These are phyloP conservation scores for Colletotrichum gigasporum DNA, from an alignment of 2,329 filamentous ascomycete species.

Conservation along the genomic window DNA sequence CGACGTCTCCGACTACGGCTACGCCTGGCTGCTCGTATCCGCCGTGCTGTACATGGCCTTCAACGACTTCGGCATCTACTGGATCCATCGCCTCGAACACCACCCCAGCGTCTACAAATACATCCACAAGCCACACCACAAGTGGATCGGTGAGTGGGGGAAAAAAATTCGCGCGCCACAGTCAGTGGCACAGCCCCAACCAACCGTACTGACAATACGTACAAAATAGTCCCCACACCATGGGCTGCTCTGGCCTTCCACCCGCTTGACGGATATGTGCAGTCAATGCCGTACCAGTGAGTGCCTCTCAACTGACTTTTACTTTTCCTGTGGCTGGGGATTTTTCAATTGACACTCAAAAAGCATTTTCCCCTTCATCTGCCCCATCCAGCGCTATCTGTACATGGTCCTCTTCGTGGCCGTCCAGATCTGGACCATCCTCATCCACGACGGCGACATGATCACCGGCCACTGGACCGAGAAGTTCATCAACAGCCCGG, in stretches of 20 bases:
- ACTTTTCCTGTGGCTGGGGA: no score
- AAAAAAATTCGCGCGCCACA: neutral
- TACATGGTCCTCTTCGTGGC: conserved; percentile 54
- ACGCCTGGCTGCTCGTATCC: conserved; percentile 49
- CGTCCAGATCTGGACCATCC: conserved; percentile 59
- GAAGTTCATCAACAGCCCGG: conserved; percentile 57
- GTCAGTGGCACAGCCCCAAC: neutral
- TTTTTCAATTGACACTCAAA: no score
- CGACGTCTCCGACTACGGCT: conserved; percentile 48
- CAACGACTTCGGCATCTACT: conserved; percentile 57
- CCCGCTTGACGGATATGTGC: conserved; percentile 55
- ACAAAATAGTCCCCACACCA: conserved; percentile 55
- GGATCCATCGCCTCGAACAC: conserved; percentile 57
- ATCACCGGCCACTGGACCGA: conserved; percentile 56
- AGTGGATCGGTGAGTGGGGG: conserved; percentile 57
- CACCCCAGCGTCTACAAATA: conserved; percentile 57
- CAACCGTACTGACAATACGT: neutral
- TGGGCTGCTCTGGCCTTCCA: conserved; percentile 59
- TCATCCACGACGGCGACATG: conserved; percentile 61
- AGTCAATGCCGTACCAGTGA: conserved; percentile 57
- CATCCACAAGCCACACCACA: conserved; percentile 59
- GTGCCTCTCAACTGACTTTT: no score
- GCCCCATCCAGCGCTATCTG: conserved; percentile 55
- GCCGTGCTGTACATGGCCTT: conserved; percentile 53
- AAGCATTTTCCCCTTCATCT: conserved; percentile 54